Percentiles rank a stretch among this genome's conserved stretches.
Conservation (phyloP, 306 rosid species). For the Sphenostylis stenocarpa region DNA sequence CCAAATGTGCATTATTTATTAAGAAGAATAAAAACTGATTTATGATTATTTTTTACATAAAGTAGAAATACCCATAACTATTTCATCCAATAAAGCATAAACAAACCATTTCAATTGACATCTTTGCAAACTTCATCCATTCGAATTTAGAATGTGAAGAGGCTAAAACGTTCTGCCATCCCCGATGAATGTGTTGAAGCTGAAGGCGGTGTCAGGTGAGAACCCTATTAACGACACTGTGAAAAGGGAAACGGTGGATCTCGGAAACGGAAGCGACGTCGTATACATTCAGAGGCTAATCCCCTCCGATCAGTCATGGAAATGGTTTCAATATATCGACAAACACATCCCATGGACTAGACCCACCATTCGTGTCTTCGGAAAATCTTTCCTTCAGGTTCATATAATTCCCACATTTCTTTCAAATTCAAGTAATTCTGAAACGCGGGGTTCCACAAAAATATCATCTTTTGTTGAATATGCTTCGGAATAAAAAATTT, state of each 20-base stretch:
- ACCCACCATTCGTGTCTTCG: constrained; percentile 88
- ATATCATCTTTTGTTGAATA: constrained; percentile 7
- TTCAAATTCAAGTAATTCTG: not conserved
- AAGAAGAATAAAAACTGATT: no score
- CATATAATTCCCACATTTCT: not conserved
- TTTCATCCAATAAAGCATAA: not conserved
- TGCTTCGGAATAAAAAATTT: not conserved
- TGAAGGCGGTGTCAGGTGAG: constrained; percentile 38
- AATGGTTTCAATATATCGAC: constrained; percentile 72
- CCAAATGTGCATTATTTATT: no score
- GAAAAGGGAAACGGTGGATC: constrained; percentile 52
- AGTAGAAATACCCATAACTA: not conserved
- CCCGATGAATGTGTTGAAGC: constrained; percentile 54
- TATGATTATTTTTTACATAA: not conserved
- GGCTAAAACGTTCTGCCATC: not conserved
- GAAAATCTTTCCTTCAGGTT: constrained; percentile 71
- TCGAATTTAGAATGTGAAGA: not conserved
- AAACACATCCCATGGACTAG: constrained; percentile 74
- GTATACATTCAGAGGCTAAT: constrained; percentile 55
- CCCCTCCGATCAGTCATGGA: constrained; percentile 67
- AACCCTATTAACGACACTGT: constrained; percentile 34
- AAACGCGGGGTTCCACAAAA: not conserved
- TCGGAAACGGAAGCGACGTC: constrained; percentile 80
- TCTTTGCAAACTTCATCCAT: not conserved
- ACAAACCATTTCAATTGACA: not conserved